These are phyloP conservation scores for Artemisia princeps DNA, from an alignment of 140 eudicot species.

Conservation along the genomic window DNA sequence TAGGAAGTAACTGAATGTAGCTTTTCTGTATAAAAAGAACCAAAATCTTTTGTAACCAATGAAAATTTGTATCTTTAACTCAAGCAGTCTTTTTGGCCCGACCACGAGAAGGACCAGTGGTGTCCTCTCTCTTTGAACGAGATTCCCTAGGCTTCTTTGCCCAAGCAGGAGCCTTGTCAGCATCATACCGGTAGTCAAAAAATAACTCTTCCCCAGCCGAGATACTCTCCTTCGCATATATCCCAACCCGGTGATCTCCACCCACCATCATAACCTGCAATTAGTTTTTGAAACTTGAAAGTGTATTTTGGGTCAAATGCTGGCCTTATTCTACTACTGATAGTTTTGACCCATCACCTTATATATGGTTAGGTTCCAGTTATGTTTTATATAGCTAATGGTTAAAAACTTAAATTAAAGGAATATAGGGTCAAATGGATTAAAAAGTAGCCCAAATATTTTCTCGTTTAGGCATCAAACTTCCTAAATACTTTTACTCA, in stretches of 20 bases:
- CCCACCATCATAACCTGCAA: constrained; percentile 90
- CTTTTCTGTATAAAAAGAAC: too few species aligned
- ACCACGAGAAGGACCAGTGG: constrained; percentile 42
- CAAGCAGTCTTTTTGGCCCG: constrained; percentile 78
- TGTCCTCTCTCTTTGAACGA: constrained; percentile 50
- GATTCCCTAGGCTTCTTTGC: constrained; percentile 70
- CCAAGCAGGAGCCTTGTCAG: constrained; percentile 85
- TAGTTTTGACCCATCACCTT: neutral
- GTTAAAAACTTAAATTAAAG: too few species aligned
- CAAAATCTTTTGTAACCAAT: neutral
- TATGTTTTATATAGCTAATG: too few species aligned
- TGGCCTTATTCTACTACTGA: neutral
- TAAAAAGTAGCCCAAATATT: too few species aligned
- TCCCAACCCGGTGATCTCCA: constrained; percentile 96
- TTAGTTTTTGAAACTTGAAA: neutral
- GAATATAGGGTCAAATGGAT: too few species aligned
- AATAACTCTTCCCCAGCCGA: constrained; percentile 75
- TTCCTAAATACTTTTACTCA: too few species aligned
- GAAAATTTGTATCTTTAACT: neutral
- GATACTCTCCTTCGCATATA: constrained; percentile 75
- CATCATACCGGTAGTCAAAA: constrained; percentile 75
- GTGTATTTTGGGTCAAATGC: neutral
- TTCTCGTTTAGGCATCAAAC: too few species aligned
- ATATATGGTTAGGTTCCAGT: neutral
- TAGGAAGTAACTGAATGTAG: neutral